Evolutionary conservation across 1,139 yeast genomes (phyloP).

Genomic region (Kodamaea fungicola): DNA sequence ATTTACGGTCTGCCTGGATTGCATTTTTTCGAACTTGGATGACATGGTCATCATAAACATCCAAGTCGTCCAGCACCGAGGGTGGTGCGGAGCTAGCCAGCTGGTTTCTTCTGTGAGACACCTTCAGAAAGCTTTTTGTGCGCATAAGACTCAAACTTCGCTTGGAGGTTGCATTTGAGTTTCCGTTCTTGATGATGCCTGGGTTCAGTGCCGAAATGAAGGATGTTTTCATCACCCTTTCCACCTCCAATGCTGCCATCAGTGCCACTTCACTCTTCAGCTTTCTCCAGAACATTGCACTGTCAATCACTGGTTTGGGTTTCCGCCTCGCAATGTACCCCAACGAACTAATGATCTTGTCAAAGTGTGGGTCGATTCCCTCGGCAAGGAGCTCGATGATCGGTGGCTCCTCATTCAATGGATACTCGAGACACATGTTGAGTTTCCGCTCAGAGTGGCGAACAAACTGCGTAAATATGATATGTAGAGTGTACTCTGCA

Average conservation of each 20-base stretch:
- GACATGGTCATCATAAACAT: conserved; percentile 38
- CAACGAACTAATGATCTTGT: conserved; percentile 75
- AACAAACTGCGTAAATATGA: conserved; percentile 91
- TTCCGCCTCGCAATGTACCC: conserved; percentile 88
- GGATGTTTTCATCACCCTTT: conserved; percentile 24
- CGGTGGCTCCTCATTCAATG: conserved; percentile 74
- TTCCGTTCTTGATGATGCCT: conserved; percentile 16
- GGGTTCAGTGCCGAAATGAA: conserved; percentile 12
- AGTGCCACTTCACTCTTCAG: conserved; percentile 81
- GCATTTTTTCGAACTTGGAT: conserved; percentile 66
- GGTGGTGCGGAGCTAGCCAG: conserved; percentile 18
- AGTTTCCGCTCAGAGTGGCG: conserved; percentile 88
- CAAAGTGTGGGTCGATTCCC: conserved; percentile 84
- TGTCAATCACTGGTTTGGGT: conserved; percentile 95
- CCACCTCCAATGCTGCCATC: conserved; percentile 65
- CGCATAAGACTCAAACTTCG: conserved; percentile 43
- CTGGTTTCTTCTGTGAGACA: conserved; percentile 38
- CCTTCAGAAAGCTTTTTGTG: conserved; percentile 36
- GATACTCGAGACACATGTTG: conserved; percentile 65
- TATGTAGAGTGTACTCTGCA: conserved; percentile 90
- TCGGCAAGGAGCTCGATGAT: conserved; percentile 78
- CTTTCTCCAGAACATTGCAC: conserved; percentile 98
- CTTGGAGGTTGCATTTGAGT: conserved; percentile 23
- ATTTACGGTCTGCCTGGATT: conserved; percentile 81
- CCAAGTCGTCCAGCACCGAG: conserved; percentile 19